Conservation (phyloP, 2,329 filamentous ascomycete species). For the Zymoseptoria pseudotritici region DNA sequence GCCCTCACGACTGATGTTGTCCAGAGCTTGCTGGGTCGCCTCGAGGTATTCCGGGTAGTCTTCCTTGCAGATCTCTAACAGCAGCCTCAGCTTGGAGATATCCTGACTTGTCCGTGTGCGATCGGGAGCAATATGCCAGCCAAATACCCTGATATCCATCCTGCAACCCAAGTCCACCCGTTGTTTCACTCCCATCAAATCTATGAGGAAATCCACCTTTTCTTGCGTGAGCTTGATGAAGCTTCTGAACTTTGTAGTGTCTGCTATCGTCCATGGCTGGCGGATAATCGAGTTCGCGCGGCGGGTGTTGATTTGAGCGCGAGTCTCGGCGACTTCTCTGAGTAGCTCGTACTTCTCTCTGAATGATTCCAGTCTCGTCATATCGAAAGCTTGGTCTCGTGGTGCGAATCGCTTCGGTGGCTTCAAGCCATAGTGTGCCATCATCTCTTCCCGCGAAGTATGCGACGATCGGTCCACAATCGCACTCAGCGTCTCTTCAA, state of each 20-base stretch:
- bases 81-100: constrained; percentile 37
- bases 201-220: constrained; percentile 39
- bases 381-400: constrained; percentile 37
- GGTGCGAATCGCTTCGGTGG: constrained; percentile 34
- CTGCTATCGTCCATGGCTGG: constrained; percentile 36
- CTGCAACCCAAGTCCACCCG: constrained; percentile 38
- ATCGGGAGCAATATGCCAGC: constrained; percentile 39
- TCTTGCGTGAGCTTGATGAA: constrained; percentile 36
- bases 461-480: constrained; percentile 39
- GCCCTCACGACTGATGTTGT: constrained; percentile 34
- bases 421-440: constrained; percentile 41
- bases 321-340: constrained; percentile 31
- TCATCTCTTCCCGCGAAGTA: constrained; percentile 36
- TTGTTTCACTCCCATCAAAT: constrained; percentile 37
- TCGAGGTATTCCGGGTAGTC: constrained; percentile 41
- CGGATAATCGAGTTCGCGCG: constrained; percentile 26
- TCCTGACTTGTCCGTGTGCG: constrained; percentile 27
- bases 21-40: constrained; percentile 36
- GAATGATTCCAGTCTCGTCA: constrained; percentile 39
- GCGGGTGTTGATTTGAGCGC: constrained; percentile 26
- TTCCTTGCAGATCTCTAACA: constrained; percentile 36
- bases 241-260: constrained; percentile 34
- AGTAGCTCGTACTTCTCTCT: constrained; percentile 39
- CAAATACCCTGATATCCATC: constrained; percentile 40
- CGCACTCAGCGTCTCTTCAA: constrained; percentile 36